phyloP scores from a whole-genome alignment of 1,284 basidiomycete species.

The Puccinia hordei region DNA sequence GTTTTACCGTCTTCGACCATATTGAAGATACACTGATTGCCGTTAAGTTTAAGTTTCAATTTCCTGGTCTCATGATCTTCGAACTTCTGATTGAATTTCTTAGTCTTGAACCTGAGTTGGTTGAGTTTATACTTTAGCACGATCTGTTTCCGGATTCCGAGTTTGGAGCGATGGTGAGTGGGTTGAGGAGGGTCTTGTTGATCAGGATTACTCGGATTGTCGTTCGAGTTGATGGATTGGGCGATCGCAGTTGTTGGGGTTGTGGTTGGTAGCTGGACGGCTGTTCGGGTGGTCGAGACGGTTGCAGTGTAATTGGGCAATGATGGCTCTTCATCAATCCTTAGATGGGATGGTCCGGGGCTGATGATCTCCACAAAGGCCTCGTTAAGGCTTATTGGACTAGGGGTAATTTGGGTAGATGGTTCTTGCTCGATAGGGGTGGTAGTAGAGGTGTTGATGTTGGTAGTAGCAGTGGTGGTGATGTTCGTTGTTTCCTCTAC shows the following conservation, averaged over 20 bases:
- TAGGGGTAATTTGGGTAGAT: neutral
- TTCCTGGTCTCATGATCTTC: constrained; percentile 10
- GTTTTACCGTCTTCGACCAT: constrained; percentile 38
- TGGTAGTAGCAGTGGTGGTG: constrained; percentile 3
- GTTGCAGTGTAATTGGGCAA: constrained; percentile 3
- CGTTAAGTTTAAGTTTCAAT: constrained; percentile 11
- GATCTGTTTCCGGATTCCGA: constrained; percentile 8
- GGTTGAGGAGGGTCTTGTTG: neutral
- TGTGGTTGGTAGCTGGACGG: neutral
- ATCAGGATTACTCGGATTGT: too few relatives aligned
- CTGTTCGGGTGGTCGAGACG: neutral
- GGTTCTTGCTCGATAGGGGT: neutral
- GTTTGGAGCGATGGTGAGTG: neutral
- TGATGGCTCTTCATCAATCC: neutral
- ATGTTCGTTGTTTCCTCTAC: constrained; percentile 28
- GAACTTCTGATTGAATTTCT: constrained; percentile 25
- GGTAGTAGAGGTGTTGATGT: too few relatives aligned
- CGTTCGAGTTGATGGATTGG: neutral
- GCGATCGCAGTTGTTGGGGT: neutral
- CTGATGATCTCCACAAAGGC: constrained; percentile 36
- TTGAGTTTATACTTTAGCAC: constrained; percentile 11
- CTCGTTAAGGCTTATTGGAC: constrained; percentile 11
- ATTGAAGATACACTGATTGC: constrained; percentile 32
- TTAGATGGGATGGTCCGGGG: constrained; percentile 10
- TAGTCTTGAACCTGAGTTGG: neutral